These are phyloP conservation scores for Annulohypoxylon moriforme DNA, from an alignment of 495 filamentous ascomycete genomes.

Conservation along the genomic window DNA sequence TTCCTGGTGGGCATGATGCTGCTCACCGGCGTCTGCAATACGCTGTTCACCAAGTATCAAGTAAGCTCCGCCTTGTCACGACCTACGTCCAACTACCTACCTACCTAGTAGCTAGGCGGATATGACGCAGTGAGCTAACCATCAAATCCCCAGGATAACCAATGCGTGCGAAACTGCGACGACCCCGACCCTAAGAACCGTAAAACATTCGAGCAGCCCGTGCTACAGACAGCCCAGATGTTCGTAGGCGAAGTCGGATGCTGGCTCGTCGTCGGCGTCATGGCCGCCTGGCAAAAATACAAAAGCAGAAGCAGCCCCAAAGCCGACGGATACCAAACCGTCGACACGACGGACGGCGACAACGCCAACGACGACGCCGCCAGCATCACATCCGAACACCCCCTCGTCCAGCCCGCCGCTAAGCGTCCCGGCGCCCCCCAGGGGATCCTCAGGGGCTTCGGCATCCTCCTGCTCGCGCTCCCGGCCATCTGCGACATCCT, in stretches of 20 bases:
- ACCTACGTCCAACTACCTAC: neutral
- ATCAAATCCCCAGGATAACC: slow-evolving; percentile 76
- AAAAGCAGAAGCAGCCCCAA: slow-evolving; percentile 54
- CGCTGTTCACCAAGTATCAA: slow-evolving; percentile 95
- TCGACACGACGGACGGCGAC: slow-evolving; percentile 58
- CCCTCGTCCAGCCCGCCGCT: slow-evolving; percentile 60
- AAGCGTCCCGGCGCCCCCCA: slow-evolving; percentile 56
- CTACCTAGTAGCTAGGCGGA: neutral
- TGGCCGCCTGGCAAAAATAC: slow-evolving; percentile 71
- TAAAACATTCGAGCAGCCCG: slow-evolving; percentile 87
- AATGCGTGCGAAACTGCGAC: slow-evolving; percentile 93
- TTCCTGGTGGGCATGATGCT: slow-evolving; percentile 94
- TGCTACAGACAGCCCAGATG: slow-evolving; percentile 96
- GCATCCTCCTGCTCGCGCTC: slow-evolving; percentile 79
- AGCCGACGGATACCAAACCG: slow-evolving; percentile 71
- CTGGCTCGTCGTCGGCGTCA: slow-evolving; percentile 83
- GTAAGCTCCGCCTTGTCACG: slow-evolving; percentile 55
- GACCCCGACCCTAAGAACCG: slow-evolving; percentile 74
- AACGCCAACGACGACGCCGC: slow-evolving; percentile 60
- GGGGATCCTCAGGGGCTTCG: slow-evolving; percentile 74
- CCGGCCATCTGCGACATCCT: slow-evolving; percentile 94
- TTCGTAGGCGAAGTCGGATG: slow-evolving; percentile 93
- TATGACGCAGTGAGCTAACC: slow-evolving; percentile 11
- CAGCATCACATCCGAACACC: slow-evolving; percentile 52
- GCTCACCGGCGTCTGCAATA: slow-evolving; percentile 90